Evolutionary conservation across 139 green algal species (phyloP), one percentile per base, ranked within the genome.

Genomic region (Tetradesmus lagerheimii): DNA sequence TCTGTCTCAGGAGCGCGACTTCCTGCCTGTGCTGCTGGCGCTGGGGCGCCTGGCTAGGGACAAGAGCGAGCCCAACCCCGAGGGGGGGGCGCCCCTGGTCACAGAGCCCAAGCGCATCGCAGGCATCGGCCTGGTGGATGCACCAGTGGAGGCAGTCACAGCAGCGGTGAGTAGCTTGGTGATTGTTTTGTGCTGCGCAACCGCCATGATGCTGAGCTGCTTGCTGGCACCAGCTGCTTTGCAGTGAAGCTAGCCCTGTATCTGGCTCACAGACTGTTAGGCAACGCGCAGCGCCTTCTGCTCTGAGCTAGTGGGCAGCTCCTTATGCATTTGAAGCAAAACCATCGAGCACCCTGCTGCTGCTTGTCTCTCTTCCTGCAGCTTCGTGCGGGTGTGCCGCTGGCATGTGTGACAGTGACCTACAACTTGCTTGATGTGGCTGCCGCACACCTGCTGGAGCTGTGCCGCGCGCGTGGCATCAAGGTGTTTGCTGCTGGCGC

Each of bases 361-460:
- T 78, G 76, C 37, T 23, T 84, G 41, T 25, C 39, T 23, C 25
- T 1, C 25, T 79, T n/a, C 39, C 23, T 80, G 64, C 83, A 88
- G 83, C 64, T 88, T 38, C 62, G 83, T 64, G 83, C 83, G 23
- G 83, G 83, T 67, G 83, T 80, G 62, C 64, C 83, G 5, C 37
- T 88, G 38, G 64, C 83, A 11, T 80, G 64, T 80, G 83, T 88
- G 64, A 80, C 38, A 1, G 14, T 88, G 23, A 38, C 34, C 43
- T 88, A 67, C 83, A 88, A 31, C 64, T 25, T 88, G 83, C 29
- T 88, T n/a, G 83, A 88, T 16, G 35, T 41, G 25, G 45, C 62
- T 29, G 38, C 64, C 34, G 83, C 64, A 45, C 83, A 64, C 3
- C 25, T 88, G 50, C 37, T 88, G 64, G 34, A 62, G 64, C 64